A percentile compares a stretch with the other conserved stretches of the same genome.
Conservation (phyloP, 352 stramenopile genomes). For the Hyaloperonospora brassicae region DNA sequence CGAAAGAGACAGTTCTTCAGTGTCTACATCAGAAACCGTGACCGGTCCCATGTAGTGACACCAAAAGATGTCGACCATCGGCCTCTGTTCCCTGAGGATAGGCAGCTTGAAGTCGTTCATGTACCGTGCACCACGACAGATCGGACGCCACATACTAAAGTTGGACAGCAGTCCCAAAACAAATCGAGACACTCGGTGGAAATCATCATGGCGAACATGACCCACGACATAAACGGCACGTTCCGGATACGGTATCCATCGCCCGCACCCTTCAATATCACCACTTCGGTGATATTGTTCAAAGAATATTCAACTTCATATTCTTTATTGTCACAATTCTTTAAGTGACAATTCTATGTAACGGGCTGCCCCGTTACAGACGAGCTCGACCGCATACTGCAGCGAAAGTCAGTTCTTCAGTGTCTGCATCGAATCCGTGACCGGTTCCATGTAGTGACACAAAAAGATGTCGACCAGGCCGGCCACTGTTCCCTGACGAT, state of each 20-base stretch:
- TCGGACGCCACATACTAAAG: conserved; percentile 87
- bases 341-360: too few relatives aligned
- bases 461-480: conserved; percentile 82
- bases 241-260: conserved; percentile 77
- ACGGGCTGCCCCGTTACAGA: too few relatives aligned
- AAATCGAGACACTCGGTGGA: conserved; percentile 85
- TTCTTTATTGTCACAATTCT: too few relatives aligned
- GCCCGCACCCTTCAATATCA: too few relatives aligned
- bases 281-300: too few relatives aligned
- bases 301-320: too few relatives aligned
- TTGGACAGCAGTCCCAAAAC: conserved; percentile 81
- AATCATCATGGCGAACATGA: conserved; percentile 84
- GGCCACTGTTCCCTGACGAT: conserved; percentile 86
- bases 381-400: conserved; percentile 80
- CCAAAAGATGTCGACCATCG: conserved; percentile 81
- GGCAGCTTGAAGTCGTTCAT: conserved; percentile 88
- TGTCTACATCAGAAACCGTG: conserved; percentile 70
- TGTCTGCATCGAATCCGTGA: conserved; percentile 73
- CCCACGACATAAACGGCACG: conserved; percentile 51
- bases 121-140: conserved; percentile 79
- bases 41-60: conserved; percentile 89
- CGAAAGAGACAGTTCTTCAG: conserved; percentile 80
- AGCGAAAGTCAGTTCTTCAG: conserved; percentile 82
- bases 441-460: conserved; percentile 88
- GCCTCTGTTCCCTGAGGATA: conserved; percentile 84